Base-by-base conservation (phyloP, 1,284 basidiomycete genomes). In the Lentinus polychrous region DNA sequence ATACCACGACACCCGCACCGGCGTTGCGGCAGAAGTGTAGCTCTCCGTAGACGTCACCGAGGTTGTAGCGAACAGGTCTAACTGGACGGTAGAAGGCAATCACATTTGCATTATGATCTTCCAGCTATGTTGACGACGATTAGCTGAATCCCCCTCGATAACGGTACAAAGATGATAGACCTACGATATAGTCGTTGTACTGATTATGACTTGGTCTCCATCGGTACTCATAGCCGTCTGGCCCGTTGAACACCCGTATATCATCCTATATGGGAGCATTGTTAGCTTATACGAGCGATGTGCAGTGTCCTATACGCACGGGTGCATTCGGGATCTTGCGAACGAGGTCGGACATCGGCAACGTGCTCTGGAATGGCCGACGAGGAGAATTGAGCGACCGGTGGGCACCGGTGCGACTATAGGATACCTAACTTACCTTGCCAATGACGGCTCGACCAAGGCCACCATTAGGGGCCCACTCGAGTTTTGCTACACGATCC, bases 1-100 rank as follows among this genome's bases (percentile, higher is more conserved):
- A 68, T 67, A 90, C 87, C 67, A 90, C 84, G 51, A 86, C 86
- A 45, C 86, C 86, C 57, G 80, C 76, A 45, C 87, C 87, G 49
- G 83, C 86, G 49, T 69, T 75, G 58, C 83, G 82, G 61, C 86
- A 71, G 65, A 88, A 88, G 62, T 89, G 85, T 54, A 91, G 73
- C 62, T 91, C 87, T 49, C 84, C 85, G 63, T 83, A 83, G 31
- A 90, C 87, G 60, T 91, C 86, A 53, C 87, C 88, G 54, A 89
- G 75, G 60, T 86, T 83, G 71, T 86, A 90, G 55, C 83, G 80
- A 49, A 81, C 82, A 48, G 80, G 79, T 56, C 82, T 77, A 51
- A 79, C 82, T 45, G 83, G 83, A 49, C 81, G 82, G 71, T 83
- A 86, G 66, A 86, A 83, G 33, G 88, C 87, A 57, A 91, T 81